phyloP scores from a whole-genome alignment of 2,329 filamentous ascomycete genomes.

The Polychaeton citri region DNA sequence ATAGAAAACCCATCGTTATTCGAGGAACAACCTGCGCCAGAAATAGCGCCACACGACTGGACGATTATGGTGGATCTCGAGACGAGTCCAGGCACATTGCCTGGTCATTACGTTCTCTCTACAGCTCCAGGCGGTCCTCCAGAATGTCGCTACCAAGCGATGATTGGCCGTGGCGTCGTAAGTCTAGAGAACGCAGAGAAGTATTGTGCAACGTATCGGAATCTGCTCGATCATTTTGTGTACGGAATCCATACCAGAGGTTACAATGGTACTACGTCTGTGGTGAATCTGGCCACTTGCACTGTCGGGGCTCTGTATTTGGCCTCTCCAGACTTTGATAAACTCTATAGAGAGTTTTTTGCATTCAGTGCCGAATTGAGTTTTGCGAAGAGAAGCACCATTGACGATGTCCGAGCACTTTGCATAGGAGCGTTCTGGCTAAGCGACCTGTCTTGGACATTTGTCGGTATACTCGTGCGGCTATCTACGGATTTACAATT shows the following conservation, averaged over 20 bases:
- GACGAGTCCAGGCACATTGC: slow-evolving; percentile 23
- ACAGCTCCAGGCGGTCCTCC: slow-evolving; percentile 7
- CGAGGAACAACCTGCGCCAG: slow-evolving; percentile 8
- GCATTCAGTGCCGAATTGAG: slow-evolving; percentile 14
- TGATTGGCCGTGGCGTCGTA: slow-evolving; percentile 16
- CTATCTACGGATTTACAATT: slow-evolving; percentile 32
- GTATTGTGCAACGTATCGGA: slow-evolving; percentile 19
- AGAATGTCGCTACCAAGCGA: slow-evolving; percentile 8
- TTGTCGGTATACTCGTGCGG: slow-evolving; percentile 42
- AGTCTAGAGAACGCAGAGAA: slow-evolving; percentile 14
- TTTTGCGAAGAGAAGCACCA: slow-evolving; percentile 14
- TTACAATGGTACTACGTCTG: not conserved
- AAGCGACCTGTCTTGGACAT: slow-evolving; percentile 48
- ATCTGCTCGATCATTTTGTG: slow-evolving; percentile 20
- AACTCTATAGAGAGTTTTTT: slow-evolving; percentile 19
- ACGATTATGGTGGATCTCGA: slow-evolving; percentile 27
- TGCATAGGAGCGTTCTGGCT: slow-evolving; percentile 52
- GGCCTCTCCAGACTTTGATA: slow-evolving; percentile 14
- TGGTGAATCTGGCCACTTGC: slow-evolving; percentile 16
- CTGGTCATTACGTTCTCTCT: slow-evolving; percentile 15
- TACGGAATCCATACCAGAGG: slow-evolving; percentile 19
- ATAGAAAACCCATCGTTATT: slow-evolving; percentile 5
- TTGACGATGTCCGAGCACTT: slow-evolving; percentile 37
- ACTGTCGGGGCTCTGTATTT: slow-evolving; percentile 21
- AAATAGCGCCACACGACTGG: slow-evolving; percentile 15